Evolutionary conservation across 2,329 filamentous ascomycete species (phyloP), one percentile per base, ranked within the genome.

Genomic region (Sclerotinia sclerotiorum): DNA sequence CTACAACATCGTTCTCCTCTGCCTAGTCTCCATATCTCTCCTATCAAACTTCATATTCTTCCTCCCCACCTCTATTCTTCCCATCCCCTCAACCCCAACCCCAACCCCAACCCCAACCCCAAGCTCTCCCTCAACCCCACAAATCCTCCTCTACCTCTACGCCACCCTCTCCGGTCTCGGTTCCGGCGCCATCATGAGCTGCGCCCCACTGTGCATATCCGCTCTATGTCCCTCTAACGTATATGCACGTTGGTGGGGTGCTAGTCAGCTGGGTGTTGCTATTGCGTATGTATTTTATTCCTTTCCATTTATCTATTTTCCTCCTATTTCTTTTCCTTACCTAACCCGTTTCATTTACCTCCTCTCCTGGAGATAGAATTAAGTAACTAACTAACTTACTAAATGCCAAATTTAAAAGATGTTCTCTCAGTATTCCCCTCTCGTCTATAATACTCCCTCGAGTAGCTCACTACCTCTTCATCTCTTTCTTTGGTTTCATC

Each of bases 201-300:
- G 76, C 71, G 73, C 74, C 2, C 75, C 76, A 0, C 74, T 77
- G 0, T 77, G 75, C 64, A 64, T 77, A 4, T 75, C 74, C 0
- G 72, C 75, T 49, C 68, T 77, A 7, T 77, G 76, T 65, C 72
- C 73, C 19, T 73, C 73, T 2, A 72, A 74, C 68, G 67, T 76
- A 61, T 77, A 76, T 70, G 76, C 73, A 0, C 71, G 73, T 24
- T 77, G 68, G 46, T 77, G 74, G 69, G 76, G 75, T 2, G 77
- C 74, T 24, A 70, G 67, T 17, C 76, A 77, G 65, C 69, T 68
- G 5, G 61, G 74, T 5, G 76, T 77, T 32, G 70, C 73, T n/a
- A 73, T 77, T 70, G 73, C 74, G 75, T 77, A 68, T 72, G 76
- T 75, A 15, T 24, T 24, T 32, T 15, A 7, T 60, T 42, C 21